Evolutionary conservation across 2,329 filamentous ascomycete species (phyloP), one percentile per base, ranked within the genome.

Genomic region (Claviceps sp.): DNA sequence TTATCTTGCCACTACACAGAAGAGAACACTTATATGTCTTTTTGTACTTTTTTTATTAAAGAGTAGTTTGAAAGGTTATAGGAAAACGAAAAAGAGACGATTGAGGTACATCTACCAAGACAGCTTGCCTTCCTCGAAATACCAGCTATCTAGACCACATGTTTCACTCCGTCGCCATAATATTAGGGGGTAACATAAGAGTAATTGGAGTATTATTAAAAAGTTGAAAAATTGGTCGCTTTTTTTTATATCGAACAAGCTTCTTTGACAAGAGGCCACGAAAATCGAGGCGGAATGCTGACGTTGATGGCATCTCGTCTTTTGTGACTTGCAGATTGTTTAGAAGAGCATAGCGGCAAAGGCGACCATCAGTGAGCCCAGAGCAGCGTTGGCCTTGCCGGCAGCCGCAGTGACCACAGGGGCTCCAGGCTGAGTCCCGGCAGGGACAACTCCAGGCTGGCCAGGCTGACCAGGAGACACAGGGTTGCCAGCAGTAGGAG

Each of bases 331-430:
- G 45, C 4, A 20, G 44, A 26, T 36, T 30, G 16, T 45, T 59
- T 65, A 72, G 54, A 72, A 56, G 52, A 66, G 58, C 42, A 73
- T 50, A 22, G 65, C 68, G 48, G 64, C 68, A 40, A 70, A 53
- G 43, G 64, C 71, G 36, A 70, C 52, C 47, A 69, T 57, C 43
- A 72, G 60, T 51, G 67, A 66, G 26, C 67, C 68, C 24, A 68
- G 49, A 50, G 65, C 66, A 30, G 65, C 59, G 40, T 61, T 62
- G 37, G 62, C 54, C 58, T 65, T 68, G 53, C 61, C 64, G 47
- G 67, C 70, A 22, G 63, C 71, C 41, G 63, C 70, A 40, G 65
- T 65, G 22, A 70, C 58, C 47, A 62, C 57, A 2, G 59, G 53
- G 44, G 63, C 30, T 30, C 30, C 30, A 30, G 30, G 26, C 26